These are phyloP conservation scores for Solanum paucissectum DNA, from an alignment of 257 asterid genomes.

Conservation along the genomic window DNA sequence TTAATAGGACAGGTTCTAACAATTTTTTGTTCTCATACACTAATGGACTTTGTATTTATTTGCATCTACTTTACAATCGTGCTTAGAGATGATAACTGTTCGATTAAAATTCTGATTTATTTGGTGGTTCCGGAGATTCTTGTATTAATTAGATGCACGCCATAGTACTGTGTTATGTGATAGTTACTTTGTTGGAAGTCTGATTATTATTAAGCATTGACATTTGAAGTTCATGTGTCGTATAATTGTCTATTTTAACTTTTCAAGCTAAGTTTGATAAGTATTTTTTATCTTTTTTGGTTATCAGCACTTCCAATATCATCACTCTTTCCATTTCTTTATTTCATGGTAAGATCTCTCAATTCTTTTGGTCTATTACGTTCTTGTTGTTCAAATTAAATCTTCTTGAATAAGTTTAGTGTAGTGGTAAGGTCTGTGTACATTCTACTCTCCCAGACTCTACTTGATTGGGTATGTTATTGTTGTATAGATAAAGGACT, in stretches of 20 bases:
- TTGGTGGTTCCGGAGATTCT: not conserved
- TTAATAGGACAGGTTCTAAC: too few species aligned
- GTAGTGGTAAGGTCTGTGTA: not conserved
- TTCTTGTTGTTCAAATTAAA: not conserved
- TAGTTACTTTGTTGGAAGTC: too few species aligned
- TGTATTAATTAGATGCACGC: not conserved
- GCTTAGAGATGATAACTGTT: not conserved
- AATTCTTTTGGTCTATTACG: not conserved
- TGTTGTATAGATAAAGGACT: constrained; percentile 32
- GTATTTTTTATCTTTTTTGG: not conserved
- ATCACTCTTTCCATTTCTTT: constrained; percentile 66
- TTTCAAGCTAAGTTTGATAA: too few species aligned
- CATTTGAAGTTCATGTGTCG: too few species aligned
- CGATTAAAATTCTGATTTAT: not conserved
- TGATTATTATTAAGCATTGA: too few species aligned
- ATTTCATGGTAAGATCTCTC: constrained; percentile 49
- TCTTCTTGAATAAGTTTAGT: not conserved
- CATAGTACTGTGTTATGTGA: not conserved
- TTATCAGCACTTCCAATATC: constrained; percentile 57
- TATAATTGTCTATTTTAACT: too few species aligned
- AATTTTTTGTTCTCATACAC: not conserved
- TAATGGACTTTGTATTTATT: not conserved
- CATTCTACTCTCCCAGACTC: too few species aligned
- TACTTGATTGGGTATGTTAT: not conserved
- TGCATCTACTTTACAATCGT: not conserved